Evolutionary conservation across 1,284 basidiomycete species (phyloP), one percentile per base, ranked within the genome.

Genomic region (Coniferiporia weirii): DNA sequence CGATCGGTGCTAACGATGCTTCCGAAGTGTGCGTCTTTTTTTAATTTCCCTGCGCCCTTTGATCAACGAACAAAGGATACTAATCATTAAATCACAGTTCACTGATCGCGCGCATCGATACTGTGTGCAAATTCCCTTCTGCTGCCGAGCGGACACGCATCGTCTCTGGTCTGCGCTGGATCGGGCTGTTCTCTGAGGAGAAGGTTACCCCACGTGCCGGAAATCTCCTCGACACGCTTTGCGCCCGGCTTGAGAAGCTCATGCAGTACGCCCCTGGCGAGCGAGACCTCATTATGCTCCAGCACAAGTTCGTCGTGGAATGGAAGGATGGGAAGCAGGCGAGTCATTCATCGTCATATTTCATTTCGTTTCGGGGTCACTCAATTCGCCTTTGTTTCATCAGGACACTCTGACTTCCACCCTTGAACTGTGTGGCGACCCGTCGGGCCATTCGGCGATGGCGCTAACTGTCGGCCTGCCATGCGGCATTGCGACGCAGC

Each of bases 261-360:
- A 98, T 97, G 89, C 83, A 87, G 72, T 98, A 98, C 76, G 89
- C 87, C 64, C 76, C 81, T 51, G 93, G 93, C 63, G 95, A 98
- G 76, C 87, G 94, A 19, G 96, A 99, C 74, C 85, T 98, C 65
- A 93, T 99, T 66, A 93, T 98, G 85, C 84, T 99, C 56, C 95
- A 98, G 76, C 96, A 99, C 83, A 96, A 95, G 76, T 97, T 98
- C 70, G 76, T 91, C 67, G 87, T 97, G 50, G 84, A 93, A 71
- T 91, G 89, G 83, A 78, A 81, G 43, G 91, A 96, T 69, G 94
- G 95, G 55, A 82, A 76, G 52, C 77, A 81, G 72, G 90, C 89
- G 61, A 61, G 80, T 69, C 49, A 45, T 59, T 13, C 46, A 36
- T 45, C 43, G 46, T 38, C 49, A 50, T 59, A 3, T 63, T 1